These are phyloP conservation scores for Hemileccinum impolitum DNA, from an alignment of 768 basidiomycete genomes.

Conservation along the genomic window DNA sequence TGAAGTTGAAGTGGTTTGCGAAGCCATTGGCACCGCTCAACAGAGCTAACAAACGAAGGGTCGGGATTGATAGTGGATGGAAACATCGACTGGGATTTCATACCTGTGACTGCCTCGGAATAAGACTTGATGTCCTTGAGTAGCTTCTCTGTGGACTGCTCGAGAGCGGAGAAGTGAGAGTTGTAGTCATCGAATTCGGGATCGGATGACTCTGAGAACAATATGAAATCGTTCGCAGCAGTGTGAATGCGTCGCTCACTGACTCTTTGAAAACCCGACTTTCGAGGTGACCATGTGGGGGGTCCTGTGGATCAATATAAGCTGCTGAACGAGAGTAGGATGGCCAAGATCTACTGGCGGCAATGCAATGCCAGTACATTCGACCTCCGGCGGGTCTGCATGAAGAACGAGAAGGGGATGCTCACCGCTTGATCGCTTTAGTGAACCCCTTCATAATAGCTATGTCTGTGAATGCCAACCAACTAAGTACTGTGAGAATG, in stretches of 20 bases:
- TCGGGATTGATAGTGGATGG: slow-evolving; percentile 2
- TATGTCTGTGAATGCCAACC: neutral
- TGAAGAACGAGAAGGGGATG: neutral
- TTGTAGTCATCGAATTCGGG: slow-evolving; percentile 88
- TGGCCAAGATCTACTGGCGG: slow-evolving; percentile 5
- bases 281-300: slow-evolving; percentile 86
- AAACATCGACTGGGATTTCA: slow-evolving; percentile 1
- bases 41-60: slow-evolving; percentile 42
- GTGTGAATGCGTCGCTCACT: slow-evolving; percentile 25
- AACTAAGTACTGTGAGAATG: neutral
- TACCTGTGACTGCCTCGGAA: slow-evolving; percentile 76
- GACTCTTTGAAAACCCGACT: slow-evolving; percentile 93
- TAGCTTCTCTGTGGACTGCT: slow-evolving; percentile 82
- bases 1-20: slow-evolving; percentile 55
- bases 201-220: slow-evolving; percentile 65
- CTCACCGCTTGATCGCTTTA: slow-evolving; percentile 74
- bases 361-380: slow-evolving; percentile 1
- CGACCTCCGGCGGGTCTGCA: neutral
- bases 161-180: slow-evolving; percentile 71
- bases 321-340: slow-evolving; percentile 4
- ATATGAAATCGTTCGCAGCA: slow-evolving; percentile 2
- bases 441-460: slow-evolving; percentile 76
- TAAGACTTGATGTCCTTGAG: slow-evolving; percentile 90
- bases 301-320: slow-evolving; percentile 49
- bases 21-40: slow-evolving; percentile 65